Evolutionary conservation across 2,329 filamentous ascomycete genomes (phyloP).

Genomic region (Aureobasidium melanogenum): DNA sequence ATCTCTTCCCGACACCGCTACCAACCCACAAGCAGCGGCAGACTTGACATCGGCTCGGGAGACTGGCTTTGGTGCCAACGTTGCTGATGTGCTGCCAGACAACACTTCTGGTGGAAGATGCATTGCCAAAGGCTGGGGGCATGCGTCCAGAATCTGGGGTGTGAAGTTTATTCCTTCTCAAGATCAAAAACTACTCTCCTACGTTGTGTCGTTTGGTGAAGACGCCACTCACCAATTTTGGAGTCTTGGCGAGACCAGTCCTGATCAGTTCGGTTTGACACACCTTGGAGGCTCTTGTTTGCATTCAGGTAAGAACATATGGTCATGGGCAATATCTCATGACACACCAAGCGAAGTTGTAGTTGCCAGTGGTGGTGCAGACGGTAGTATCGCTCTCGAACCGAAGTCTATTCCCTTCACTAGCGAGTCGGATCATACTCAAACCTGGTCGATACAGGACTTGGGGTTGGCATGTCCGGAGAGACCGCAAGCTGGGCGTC

Average conservation of each 20-base stretch:
- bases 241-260: conserved; percentile 18
- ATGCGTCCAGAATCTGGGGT: conserved; percentile 83
- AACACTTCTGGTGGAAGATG: conserved; percentile 32
- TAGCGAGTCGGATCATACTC: background rate
- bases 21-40: conserved; percentile 21
- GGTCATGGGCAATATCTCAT: conserved; percentile 51
- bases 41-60: conserved; percentile 26
- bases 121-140: conserved; percentile 71
- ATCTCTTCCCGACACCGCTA: conserved; percentile 31
- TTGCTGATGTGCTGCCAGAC: conserved; percentile 14
- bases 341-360: background rate
- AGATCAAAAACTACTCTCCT: conserved; percentile 25
- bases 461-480: background rate
- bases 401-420: background rate
- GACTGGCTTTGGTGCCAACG: conserved; percentile 35
- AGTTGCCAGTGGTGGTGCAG: conserved; percentile 69
- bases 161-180: conserved; percentile 52
- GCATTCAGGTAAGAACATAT: conserved; percentile 85
- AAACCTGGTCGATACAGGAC: conserved; percentile 6
- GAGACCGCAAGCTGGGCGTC: conserved; percentile 16
- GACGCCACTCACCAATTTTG: conserved; percentile 71
- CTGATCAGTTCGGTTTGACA: conserved; percentile 31
- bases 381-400: conserved; percentile 51
- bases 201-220: conserved; percentile 72
- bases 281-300: conserved; percentile 51